Evolutionary conservation across 306 rosid species (phyloP).

Genomic region (Dalbergia cultrata): DNA sequence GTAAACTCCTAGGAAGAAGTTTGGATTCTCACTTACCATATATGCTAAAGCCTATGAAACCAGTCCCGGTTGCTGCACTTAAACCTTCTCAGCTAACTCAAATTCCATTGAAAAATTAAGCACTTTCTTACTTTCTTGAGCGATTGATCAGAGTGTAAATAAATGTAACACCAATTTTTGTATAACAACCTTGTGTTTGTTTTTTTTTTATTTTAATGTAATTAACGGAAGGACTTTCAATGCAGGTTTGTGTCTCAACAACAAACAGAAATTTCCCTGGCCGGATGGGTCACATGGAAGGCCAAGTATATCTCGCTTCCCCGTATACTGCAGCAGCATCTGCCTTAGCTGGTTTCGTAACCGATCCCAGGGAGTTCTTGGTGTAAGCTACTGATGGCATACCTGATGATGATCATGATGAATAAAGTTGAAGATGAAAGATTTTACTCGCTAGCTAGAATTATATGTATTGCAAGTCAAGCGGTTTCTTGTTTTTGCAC

Average conservation of each 20-base stretch:
- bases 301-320: slow-evolving; percentile 87
- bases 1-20: no score
- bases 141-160: neutral
- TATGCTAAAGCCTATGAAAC: no score
- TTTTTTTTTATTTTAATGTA: slow-evolving; percentile 30
- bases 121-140: neutral
- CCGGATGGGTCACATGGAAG: slow-evolving; percentile 91
- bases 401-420: neutral
- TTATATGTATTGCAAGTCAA: neutral
- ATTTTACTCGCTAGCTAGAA: neutral
- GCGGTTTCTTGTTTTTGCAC: neutral
- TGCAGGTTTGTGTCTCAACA: slow-evolving; percentile 73
- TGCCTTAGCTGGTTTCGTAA: slow-evolving; percentile 85
- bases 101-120: neutral
- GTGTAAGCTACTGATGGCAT: slow-evolving; percentile 39
- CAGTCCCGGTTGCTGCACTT: no score
- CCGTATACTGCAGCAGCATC: slow-evolving; percentile 95
- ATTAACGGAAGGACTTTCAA: slow-evolving; percentile 13
- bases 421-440: neutral
- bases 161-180: neutral
- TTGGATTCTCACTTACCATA: no score
- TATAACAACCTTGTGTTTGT: neutral
- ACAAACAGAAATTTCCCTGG: slow-evolving; percentile 92
- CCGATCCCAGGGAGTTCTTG: slow-evolving; percentile 87
- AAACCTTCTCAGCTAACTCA: no score